Evolutionary conservation across 1,284 basidiomycete genomes (phyloP), one percentile per base, ranked within the genome.

Genomic region (Ustilago vetiveriae): DNA sequence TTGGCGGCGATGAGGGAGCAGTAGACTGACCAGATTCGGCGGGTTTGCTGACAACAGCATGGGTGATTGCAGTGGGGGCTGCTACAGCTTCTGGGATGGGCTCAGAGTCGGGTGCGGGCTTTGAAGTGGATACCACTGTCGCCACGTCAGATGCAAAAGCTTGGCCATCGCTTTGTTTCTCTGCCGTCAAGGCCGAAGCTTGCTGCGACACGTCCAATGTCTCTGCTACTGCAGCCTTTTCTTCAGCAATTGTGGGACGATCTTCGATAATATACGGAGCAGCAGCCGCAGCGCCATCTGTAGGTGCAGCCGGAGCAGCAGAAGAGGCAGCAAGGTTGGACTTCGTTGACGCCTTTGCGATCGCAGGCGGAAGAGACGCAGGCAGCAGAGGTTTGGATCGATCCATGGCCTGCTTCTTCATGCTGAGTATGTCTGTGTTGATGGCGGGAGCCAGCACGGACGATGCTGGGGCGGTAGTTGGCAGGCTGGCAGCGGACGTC

Each of bases 121-220:
- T 21, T 4, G 62, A 49, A 17, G 27, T 37, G 14, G 54, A 41
- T 8, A 58, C 29, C 6, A 35, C 45, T 4, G 36, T 44, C 14
- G 54, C 62, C 6, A 56, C 54, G 33, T 64, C 53, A 1, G 49
- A 22, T 9, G 41, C 49, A 22, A 64, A 64, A n/a, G n/a, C n/a
- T n/a, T n/a, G n/a, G 1, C 16, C 32, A 23, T 48, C 40, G n/a
- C 16, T 23, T 9, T 27, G 38, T 17, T 45, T 26, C 10, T 19
- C 8, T 6, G 11, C 29, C 10, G 13, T 23, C 23, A 24, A 30
- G 11, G 22, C 7, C 21, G 30, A 13, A 19, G 41, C 17, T n/a
- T 10, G 13, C 6, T n/a, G n/a, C n/a, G n/a, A n/a, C n/a, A n/a
- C n/a, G n/a, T n/a, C n/a, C n/a, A n/a, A n/a, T n/a, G n/a, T n/a